Percentiles rank a stretch among this genome's conserved stretches.
phyloP scores from a whole-genome alignment of 2,329 filamentous ascomycete species.

The Salinomyces thailandicus region DNA sequence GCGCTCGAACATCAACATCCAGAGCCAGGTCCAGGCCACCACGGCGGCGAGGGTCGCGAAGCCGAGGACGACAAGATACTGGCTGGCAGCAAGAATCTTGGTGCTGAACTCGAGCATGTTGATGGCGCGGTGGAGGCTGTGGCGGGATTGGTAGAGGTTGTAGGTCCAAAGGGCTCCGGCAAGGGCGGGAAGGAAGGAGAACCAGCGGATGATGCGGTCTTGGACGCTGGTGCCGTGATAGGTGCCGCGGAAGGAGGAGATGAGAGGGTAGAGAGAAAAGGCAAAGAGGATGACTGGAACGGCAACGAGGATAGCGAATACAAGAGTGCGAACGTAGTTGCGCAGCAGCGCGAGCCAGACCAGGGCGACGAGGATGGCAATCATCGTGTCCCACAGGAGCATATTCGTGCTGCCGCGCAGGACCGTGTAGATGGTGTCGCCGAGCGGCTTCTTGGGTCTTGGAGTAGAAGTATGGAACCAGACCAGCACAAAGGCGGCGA shows the following conservation, averaged over 20 bases:
- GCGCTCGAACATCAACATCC: constrained; percentile 92
- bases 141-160: constrained; percentile 67
- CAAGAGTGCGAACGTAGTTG: constrained; percentile 77
- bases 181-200: constrained; percentile 64
- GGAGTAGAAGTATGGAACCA: constrained; percentile 77
- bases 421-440: constrained; percentile 89
- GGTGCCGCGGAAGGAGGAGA: constrained; percentile 74
- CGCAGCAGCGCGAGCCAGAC: constrained; percentile 82
- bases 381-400: constrained; percentile 78
- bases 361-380: constrained; percentile 79
- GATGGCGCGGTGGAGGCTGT: constrained; percentile 71
- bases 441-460: constrained; percentile 57
- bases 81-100: constrained; percentile 74
- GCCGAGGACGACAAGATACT: constrained; percentile 73
- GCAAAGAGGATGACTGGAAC: constrained; percentile 80
- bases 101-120: constrained; percentile 87
- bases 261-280: constrained; percentile 82
- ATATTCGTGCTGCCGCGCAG: constrained; percentile 80
- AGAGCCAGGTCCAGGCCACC: constrained; percentile 86
- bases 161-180: constrained; percentile 72
- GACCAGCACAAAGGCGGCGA: constrained; percentile 81
- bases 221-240: constrained; percentile 70
- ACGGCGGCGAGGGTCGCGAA: constrained; percentile 64
- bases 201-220: constrained; percentile 80
- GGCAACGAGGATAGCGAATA: constrained; percentile 68